A percentile compares a stretch with the other conserved stretches of the same genome.
phyloP scores from a whole-genome alignment of 495 filamentous ascomycete genomes.

The Diplogelasinospora grovesii region DNA sequence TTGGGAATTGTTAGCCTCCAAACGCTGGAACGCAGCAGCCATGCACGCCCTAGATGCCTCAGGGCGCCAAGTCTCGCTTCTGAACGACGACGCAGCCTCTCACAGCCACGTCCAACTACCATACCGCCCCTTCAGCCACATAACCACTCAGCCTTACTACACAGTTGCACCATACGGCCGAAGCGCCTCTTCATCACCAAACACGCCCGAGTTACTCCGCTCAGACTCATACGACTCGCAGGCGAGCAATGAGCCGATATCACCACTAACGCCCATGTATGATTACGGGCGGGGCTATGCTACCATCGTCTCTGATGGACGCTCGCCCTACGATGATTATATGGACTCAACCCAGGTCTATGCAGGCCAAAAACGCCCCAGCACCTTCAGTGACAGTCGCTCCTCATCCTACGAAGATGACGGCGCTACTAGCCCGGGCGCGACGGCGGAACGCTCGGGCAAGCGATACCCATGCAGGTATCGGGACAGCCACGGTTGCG shows the following conservation, averaged over 20 bases:
- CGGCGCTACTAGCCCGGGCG: conserved; percentile 29
- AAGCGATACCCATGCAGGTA: conserved; percentile 64
- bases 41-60: conserved; percentile 45
- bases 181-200: conserved; percentile 31
- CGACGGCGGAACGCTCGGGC: conserved; percentile 28
- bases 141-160: conserved; percentile 6
- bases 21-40: conserved; percentile 10
- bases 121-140: conserved; percentile 6
- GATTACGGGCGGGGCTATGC: conserved; percentile 29
- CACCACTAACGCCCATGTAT: conserved; percentile 40
- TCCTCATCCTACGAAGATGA: conserved; percentile 31
- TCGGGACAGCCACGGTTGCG: conserved; percentile 59
- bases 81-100: conserved; percentile 41
- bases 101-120: conserved; percentile 5
- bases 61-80: conserved; percentile 47
- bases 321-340: conserved; percentile 34
- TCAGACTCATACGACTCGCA: conserved; percentile 51
- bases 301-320: conserved; percentile 10
- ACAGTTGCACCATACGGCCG: conserved; percentile 12
- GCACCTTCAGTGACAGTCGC: conserved; percentile 20
- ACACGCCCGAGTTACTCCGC: conserved; percentile 44
- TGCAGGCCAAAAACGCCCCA: conserved; percentile 25
- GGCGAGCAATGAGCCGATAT: conserved; percentile 38
- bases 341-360: conserved; percentile 24
- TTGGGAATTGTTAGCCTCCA: no score